Evolutionary conservation across 2,329 filamentous ascomycete species (phyloP).

Genomic region (Botryosphaeria dothidea): DNA sequence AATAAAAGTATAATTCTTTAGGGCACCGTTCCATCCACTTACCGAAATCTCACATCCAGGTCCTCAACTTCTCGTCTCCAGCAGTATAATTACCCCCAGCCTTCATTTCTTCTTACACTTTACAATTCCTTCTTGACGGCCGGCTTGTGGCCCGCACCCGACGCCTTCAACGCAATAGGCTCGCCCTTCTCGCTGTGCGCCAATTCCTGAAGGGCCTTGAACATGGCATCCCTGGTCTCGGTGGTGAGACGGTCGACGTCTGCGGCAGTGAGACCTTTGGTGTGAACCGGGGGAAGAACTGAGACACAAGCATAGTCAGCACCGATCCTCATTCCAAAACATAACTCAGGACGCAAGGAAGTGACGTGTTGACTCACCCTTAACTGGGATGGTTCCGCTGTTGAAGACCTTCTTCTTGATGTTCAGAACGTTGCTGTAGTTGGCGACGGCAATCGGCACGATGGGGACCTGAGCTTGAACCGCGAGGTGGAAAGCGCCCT

Average conservation of each 20-base stretch:
- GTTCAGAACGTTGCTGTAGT: slow-evolving; percentile 51
- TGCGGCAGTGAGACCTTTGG: slow-evolving; percentile 34
- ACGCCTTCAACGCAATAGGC: slow-evolving; percentile 11
- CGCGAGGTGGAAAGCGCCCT: slow-evolving; percentile 95
- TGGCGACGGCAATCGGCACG: slow-evolving; percentile 69
- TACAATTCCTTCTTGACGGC: slow-evolving; percentile 17
- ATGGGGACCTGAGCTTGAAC: slow-evolving; percentile 92
- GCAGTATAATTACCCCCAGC: not conserved
- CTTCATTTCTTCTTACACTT: not conserved
- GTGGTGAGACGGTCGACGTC: slow-evolving; percentile 37
- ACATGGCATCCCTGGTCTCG: slow-evolving; percentile 36
- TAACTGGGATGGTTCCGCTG: slow-evolving; percentile 57
- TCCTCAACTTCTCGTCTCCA: not conserved
- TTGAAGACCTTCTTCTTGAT: slow-evolving; percentile 45
- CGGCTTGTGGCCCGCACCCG: not conserved
- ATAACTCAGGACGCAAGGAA: not conserved
- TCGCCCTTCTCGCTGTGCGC: slow-evolving; percentile 27
- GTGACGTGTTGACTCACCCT: slow-evolving; percentile 21
- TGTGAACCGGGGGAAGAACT: slow-evolving; percentile 38
- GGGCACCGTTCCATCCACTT: not conserved
- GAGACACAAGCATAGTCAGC: not conserved
- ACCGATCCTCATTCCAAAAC: not conserved
- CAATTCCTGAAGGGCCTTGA: slow-evolving; percentile 36
- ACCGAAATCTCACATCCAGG: not conserved
- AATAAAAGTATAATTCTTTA: not conserved